Percentiles rank a stretch among this genome's conserved stretches.
Evolutionary conservation across 1,284 basidiomycete genomes (phyloP).

Genomic region (Ganoderma boninense): DNA sequence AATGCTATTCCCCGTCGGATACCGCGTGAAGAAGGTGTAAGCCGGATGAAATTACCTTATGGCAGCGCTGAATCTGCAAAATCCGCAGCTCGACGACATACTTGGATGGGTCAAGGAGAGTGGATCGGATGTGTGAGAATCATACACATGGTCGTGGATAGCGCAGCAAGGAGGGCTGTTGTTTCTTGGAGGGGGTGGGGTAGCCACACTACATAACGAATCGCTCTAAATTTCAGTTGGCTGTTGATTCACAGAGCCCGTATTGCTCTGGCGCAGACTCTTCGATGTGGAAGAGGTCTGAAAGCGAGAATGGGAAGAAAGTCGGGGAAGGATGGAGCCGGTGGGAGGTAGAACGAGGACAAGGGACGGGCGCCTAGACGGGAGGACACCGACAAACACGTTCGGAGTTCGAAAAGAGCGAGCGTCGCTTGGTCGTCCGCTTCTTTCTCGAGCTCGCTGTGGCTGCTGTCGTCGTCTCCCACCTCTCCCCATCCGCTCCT

Average conservation of each 20-base stretch:
- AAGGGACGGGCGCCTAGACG: slow-evolving; percentile 25
- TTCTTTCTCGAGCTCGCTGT: slow-evolving; percentile 31
- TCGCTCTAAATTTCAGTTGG: background rate
- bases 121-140: background rate
- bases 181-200: background rate
- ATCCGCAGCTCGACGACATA: background rate
- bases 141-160: background rate
- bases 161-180: background rate
- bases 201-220: background rate
- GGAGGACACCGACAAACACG: slow-evolving; percentile 20
- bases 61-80: background rate
- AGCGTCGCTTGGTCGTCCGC: slow-evolving; percentile 32
- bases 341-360: background rate
- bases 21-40: background rate
- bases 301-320: background rate
- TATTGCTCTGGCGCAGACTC: background rate
- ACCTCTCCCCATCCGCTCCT: slow-evolving; percentile 18
- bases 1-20: background rate
- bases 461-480: slow-evolving; percentile 26
- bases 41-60: background rate
- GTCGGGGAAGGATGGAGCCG: background rate
- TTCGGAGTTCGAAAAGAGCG: slow-evolving; percentile 36
- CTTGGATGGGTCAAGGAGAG: background rate
- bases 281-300: background rate
- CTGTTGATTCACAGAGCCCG: background rate